Percentiles rank a stretch among this genome's conserved stretches.
Evolutionary conservation across 116 monocot species (phyloP).

Genomic region (Trichopus zeylanicus): DNA sequence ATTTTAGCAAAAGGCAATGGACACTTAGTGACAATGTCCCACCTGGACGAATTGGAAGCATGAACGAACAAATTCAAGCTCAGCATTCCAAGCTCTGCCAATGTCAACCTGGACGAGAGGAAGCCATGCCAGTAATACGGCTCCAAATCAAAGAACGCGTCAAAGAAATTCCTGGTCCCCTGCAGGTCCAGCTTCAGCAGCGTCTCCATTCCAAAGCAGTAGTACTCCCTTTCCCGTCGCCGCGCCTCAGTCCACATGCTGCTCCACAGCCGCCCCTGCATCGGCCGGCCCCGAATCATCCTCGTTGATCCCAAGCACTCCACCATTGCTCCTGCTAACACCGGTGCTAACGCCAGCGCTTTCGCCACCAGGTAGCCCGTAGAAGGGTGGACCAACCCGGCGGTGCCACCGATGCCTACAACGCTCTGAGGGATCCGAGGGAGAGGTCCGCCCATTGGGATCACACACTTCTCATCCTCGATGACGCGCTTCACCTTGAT

Average conservation of each 20-base stretch:
- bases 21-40: too few species aligned
- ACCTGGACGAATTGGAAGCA: too few species aligned
- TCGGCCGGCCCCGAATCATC: slow-evolving; percentile 16
- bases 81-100: too few species aligned
- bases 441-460: slow-evolving; percentile 65
- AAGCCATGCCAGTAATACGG: too few species aligned
- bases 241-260: slow-evolving; percentile 55
- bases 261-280: slow-evolving; percentile 36
- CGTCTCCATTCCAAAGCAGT: slow-evolving; percentile 78
- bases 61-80: too few species aligned
- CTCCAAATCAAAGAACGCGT: too few species aligned
- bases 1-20: too few species aligned
- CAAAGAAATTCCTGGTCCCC: too few species aligned
- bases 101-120: too few species aligned
- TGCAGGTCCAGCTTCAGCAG: slow-evolving; percentile 64
- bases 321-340: slow-evolving; percentile 43
- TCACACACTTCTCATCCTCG: slow-evolving; percentile 75
- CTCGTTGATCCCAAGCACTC: slow-evolving; percentile 30
- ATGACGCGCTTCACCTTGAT: slow-evolving; percentile 43
- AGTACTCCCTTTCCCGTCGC: slow-evolving; percentile 56
- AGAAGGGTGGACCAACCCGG: slow-evolving; percentile 68
- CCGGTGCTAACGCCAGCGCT: slow-evolving; percentile 34
- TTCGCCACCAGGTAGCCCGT: slow-evolving; percentile 72
- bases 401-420: slow-evolving; percentile 55
- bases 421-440: slow-evolving; percentile 53